Base-by-base conservation (phyloP, 1,284 basidiomycete species). In the Moesziomyces sp. region DNA sequence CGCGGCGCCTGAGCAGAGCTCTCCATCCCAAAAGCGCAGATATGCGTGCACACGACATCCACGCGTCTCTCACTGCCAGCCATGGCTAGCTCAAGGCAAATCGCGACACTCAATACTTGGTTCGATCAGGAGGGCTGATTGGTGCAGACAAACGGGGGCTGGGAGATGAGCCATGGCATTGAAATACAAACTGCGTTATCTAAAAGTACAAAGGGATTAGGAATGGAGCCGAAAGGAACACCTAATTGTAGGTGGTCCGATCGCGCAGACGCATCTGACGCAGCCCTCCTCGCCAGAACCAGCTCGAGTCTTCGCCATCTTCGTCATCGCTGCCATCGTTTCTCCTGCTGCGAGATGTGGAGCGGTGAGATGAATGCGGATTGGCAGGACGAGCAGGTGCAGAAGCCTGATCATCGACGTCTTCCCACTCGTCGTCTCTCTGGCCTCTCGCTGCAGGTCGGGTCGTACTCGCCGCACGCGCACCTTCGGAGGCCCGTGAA, bases 231-330 rank as follows among this genome's bases (percentile, higher is more conserved):
- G n/a, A 30, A 18, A 14, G 35, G 21, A 34, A 30, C 0, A 43
- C 42, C 74, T 52, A 77, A 38, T 77, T 71, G 30, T 79, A 77
- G 24, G 61, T 77, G 19, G 67, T 71, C 16, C 77, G 74, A 35
- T 79, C 77, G 26, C 78, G 66, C 42, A 78, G 44, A 46, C 78
- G 71, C 58, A 72, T 69, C 43, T 69, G 58, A 13, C 64, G 49
- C 50, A 80, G 45, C 10, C 78, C 78, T 11, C 77, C 77, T 13
- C 71, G 64, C 78, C 78, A 80, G 64, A 70, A 65, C 78, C 78
- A 80, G 61, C 70, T 77, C 21, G 60, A 40, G 35, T 59, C 59
- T 34, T 59, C 57, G 3, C 46, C 60, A 10, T 69, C 53, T 23
- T 65, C 71, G 19, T 71, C 67, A 19, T 76, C 74, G 23, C 64